Evolutionary conservation across 495 filamentous ascomycete species (phyloP), one percentile per base, ranked within the genome.

Genomic region (Penicillium soppii): DNA sequence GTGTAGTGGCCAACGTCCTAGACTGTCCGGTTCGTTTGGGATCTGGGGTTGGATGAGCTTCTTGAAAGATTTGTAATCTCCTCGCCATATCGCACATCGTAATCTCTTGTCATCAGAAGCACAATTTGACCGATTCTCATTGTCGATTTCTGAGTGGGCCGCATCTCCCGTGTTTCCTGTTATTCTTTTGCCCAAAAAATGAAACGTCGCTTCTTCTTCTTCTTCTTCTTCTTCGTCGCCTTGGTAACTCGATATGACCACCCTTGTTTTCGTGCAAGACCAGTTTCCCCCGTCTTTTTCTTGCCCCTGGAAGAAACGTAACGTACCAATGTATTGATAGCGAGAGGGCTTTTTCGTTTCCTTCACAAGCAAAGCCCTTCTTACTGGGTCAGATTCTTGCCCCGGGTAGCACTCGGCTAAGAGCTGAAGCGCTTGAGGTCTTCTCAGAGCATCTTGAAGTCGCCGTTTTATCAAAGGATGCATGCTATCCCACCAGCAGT

Each of bases 311-410:
- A 43, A 43, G 41, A 3, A 16, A n/a, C n/a, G n/a, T 17, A 43
- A 13, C 5, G 41, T 7, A 3, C 41, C 41, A 13, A 43, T 27
- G 15, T 43, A 43, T 27, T 52, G 25, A 20, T 32, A 33, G 4
- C 16, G 23, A 17, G 4, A 3, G 5, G 33, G 17, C 16, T 9
- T 3, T n/a, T 39, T 20, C 15, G 42, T 33, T 2, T 43, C 30
- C 38, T 36, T 55, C 12, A 48, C 52, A 15, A 49, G 21, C 7
- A 55, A 51, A 12, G 52, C 52, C 27, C 52, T 22, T 33, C n/a
- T 21, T 7, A 45, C n/a, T n/a, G n/a, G n/a, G n/a, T n/a, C n/a
- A n/a, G n/a, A n/a, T n/a, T n/a, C 10, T 13, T 36, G 23, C 16
- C 10, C 8, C 7, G 26, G 23, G n/a, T 27, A 29, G 21, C 22